phyloP scores from a whole-genome alignment of 192 early-diverging fungal genomes.

The Gamsiella multidivaricata region DNA sequence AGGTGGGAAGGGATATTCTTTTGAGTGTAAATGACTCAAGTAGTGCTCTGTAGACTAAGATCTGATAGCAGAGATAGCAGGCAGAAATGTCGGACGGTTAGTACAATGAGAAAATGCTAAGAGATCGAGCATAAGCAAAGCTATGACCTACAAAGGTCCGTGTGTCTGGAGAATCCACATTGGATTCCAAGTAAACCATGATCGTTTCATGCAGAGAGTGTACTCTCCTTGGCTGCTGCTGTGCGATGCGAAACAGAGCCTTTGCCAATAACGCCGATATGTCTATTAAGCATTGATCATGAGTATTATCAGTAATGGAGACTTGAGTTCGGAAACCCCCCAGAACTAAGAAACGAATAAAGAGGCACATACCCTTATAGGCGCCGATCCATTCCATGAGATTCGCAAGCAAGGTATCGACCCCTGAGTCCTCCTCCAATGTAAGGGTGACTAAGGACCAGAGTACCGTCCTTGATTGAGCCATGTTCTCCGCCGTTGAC shows the following conservation, averaged over 20 bases:
- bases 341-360: too few relatives aligned
- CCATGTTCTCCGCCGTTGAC: slow-evolving; percentile 3
- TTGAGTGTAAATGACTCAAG: slow-evolving; percentile 11
- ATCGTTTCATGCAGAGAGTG: slow-evolving; percentile 10
- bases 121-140: too few relatives aligned
- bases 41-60: slow-evolving; percentile 21
- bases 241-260: slow-evolving; percentile 29
- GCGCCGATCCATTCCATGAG: slow-evolving; percentile 28
- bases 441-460: slow-evolving; percentile 12
- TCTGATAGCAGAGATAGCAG: slow-evolving; percentile 5
- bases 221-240: slow-evolving; percentile 11
- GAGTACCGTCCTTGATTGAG: slow-evolving; percentile 21
- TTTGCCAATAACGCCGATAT: slow-evolving; percentile 22
- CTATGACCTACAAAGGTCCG: slow-evolving; percentile 21
- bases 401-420: slow-evolving; percentile 12
- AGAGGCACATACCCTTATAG: slow-evolving; percentile 18
- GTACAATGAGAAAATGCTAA: slow-evolving; percentile 1
- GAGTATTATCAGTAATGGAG: background rate
- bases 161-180: slow-evolving; percentile 12
- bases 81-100: background rate
- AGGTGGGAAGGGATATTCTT: background rate
- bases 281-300: slow-evolving; percentile 1
- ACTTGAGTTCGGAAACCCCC: too few relatives aligned
- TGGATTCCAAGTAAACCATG: slow-evolving; percentile 1
- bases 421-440: slow-evolving; percentile 3